These are phyloP conservation scores for Suillus placidus DNA, from an alignment of 768 basidiomycete species.

Conservation along the genomic window DNA sequence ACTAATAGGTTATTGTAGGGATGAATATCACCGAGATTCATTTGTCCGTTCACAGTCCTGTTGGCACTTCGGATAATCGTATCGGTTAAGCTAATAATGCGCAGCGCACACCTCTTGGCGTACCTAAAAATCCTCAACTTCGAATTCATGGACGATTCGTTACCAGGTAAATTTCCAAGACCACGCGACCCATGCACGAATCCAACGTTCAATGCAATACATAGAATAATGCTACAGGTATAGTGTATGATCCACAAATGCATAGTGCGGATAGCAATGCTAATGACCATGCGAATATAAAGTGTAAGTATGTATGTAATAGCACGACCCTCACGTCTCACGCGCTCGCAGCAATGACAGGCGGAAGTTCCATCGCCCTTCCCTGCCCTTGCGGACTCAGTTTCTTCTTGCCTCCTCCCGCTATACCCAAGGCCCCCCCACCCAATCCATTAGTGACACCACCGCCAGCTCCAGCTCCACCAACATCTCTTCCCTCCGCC, in stretches of 20 bases:
- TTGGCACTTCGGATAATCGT: no score
- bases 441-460: slow-evolving; percentile 9
- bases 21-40: background rate
- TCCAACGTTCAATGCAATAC: slow-evolving; percentile 1
- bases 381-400: slow-evolving; percentile 27
- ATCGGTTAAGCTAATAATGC: no score
- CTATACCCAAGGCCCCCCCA: slow-evolving; percentile 15
- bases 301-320: slow-evolving; percentile 10
- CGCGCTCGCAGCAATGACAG: slow-evolving; percentile 39
- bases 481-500: slow-evolving; percentile 16
- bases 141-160: background rate
- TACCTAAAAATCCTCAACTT: no score
- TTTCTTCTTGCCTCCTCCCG: slow-evolving; percentile 12
- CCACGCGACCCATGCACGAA: background rate
- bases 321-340: slow-evolving; percentile 25
- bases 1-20: no score
- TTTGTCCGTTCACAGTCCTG: no score
- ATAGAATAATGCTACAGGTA: slow-evolving; percentile 39
- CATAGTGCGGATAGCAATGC: slow-evolving; percentile 1
- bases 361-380: slow-evolving; percentile 31
- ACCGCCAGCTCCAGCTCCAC: background rate
- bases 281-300: slow-evolving; percentile 12
- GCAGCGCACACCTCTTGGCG: no score
- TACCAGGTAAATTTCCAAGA: background rate
- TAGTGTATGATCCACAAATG: slow-evolving; percentile 23